A percentile compares a stretch with the other conserved stretches of the same genome.
These are phyloP conservation scores for Candida golubevii DNA, from an alignment of 805 yeast species.

Conservation along the genomic window DNA sequence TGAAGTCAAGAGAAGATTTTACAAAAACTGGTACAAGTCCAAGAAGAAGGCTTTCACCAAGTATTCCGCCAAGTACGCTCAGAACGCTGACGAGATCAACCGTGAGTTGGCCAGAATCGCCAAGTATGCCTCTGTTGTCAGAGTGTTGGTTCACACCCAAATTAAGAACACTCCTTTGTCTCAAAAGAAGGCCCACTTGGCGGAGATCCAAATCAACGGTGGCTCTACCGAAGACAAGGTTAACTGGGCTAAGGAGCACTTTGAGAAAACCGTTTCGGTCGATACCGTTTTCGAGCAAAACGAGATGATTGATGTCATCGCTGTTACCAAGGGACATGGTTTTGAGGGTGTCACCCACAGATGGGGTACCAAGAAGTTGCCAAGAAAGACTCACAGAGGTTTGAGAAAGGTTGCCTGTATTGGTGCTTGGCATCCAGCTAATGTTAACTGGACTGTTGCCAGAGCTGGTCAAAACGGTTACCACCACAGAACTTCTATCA, in stretches of 20 bases:
- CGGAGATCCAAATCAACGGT: slow-evolving; percentile 99
- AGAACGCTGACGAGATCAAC: slow-evolving; percentile 82
- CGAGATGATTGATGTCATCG: slow-evolving; percentile 97
- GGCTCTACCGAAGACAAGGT: slow-evolving; percentile 97
- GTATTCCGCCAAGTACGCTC: slow-evolving; percentile 97
- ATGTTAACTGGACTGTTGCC: slow-evolving; percentile 98
- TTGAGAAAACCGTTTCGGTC: slow-evolving; percentile 97
- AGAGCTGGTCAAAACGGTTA: slow-evolving; percentile 99
- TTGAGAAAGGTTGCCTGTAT: slow-evolving; percentile 99
- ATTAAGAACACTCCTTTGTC: slow-evolving; percentile 97
- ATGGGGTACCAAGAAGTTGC: slow-evolving; percentile 99
- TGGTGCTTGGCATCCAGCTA: slow-evolving; percentile 99
- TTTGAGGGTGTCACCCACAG: slow-evolving; percentile 99
- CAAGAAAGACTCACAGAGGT: slow-evolving; percentile 99
- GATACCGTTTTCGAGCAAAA: slow-evolving; percentile 96
- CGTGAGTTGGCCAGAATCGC: slow-evolving; percentile 97
- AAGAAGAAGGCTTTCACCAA: slow-evolving; percentile 99
- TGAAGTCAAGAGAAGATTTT: slow-evolving; percentile 99
- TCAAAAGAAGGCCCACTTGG: slow-evolving; percentile 99
- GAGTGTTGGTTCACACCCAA: slow-evolving; percentile 99
- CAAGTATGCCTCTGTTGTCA: slow-evolving; percentile 97
- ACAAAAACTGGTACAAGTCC: slow-evolving; percentile 99
- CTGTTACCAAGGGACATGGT: slow-evolving; percentile 99
- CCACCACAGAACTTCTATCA: slow-evolving; percentile 99
- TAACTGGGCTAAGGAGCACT: slow-evolving; percentile 97